A percentile compares a stretch with the other conserved stretches of the same genome.
These are phyloP conservation scores for Chalciporus piperatus DNA, from an alignment of 768 basidiomycete genomes.

Conservation along the genomic window DNA sequence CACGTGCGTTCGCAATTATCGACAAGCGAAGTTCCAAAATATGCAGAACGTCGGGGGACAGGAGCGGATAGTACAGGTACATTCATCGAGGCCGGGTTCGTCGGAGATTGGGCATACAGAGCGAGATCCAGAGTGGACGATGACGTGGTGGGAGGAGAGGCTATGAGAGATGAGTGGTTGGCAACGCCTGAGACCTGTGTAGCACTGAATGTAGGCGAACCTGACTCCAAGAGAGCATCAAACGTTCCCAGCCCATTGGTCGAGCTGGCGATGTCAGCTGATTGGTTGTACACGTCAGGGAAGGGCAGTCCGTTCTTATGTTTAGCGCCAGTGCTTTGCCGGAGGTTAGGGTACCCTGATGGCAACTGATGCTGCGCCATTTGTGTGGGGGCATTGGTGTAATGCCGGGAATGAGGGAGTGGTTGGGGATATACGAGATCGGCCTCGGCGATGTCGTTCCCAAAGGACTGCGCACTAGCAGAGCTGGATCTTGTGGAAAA, in stretches of 20 bases:
- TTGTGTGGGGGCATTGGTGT: constrained; percentile 18
- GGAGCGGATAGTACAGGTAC: constrained; percentile 29
- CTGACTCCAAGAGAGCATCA: constrained; percentile 25
- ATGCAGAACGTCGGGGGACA: constrained; percentile 32
- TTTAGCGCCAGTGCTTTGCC: constrained; percentile 23
- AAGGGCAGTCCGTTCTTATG: constrained; percentile 28
- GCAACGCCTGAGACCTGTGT: not conserved
- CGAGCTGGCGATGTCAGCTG: constrained; percentile 22
- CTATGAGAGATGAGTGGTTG: constrained; percentile 12
- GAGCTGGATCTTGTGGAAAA: constrained; percentile 15
- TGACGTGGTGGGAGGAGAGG: constrained; percentile 17
- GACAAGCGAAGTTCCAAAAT: constrained; percentile 30
- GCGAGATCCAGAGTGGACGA: constrained; percentile 21
- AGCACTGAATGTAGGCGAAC: constrained; percentile 19
- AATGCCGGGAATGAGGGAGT: constrained; percentile 20
- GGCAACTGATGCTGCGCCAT: constrained; percentile 19
- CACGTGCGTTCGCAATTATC: constrained; percentile 36
- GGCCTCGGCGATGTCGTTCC: constrained; percentile 26
- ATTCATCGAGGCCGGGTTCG: constrained; percentile 20
- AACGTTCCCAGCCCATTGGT: constrained; percentile 21
- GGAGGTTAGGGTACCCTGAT: constrained; percentile 20
- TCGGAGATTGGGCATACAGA: constrained; percentile 19
- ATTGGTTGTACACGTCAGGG: constrained; percentile 25
- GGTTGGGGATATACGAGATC: constrained; percentile 24
- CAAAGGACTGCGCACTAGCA: constrained; percentile 17